Base-by-base conservation (phyloP, 805 yeast species). In the Pichia nakasei region DNA sequence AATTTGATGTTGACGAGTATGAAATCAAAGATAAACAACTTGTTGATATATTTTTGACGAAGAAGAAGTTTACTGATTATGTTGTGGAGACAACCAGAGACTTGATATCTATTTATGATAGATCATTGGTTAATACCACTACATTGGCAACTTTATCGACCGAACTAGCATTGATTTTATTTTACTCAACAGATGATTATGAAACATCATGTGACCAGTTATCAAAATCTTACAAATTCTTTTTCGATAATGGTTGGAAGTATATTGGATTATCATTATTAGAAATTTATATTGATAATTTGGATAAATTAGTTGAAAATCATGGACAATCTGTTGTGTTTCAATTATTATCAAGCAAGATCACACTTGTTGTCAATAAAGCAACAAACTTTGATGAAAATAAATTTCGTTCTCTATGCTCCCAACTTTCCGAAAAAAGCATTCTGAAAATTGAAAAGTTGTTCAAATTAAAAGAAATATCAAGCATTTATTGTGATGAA, bases 231-330 rank as follows among this genome's bases (percentile, higher is more conserved):
- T 85, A 85, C 38, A 77, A 75, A 33, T 77, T 77, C 44, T 88
- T 84, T 54, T 70, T 74, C 8, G 62, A 70, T 18, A 76, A 80
- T 38, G 86, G 88, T 1, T 89, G 97, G 97, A 74, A 74, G 41
- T 60, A 66, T 37, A 76, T 87, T 55, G 85, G 94, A 1, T 70
- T 77, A 6, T 63, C 72, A n/a, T 61, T 91, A 17, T 67, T 86
- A 33, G 78, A 76, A 51, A 66, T 80, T 1, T 87, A 81, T 55
- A 70, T 85, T 24, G 77, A 78, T 34, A 86, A 95, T 53, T 67
- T 88, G 32, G 76, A 75, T 48, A 64, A 72, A 22, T 50, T 60
- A 38, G 55, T 51, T 37, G 51, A 52, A 47, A 45, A 42, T 0
- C 50, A 48, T 32, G 53, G 48, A 11, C 48, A 43, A 15, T 53